Evolutionary conservation across 2,329 filamentous ascomycete species (phyloP), one percentile per base, ranked within the genome.

Genomic region (Fusarium sp.): DNA sequence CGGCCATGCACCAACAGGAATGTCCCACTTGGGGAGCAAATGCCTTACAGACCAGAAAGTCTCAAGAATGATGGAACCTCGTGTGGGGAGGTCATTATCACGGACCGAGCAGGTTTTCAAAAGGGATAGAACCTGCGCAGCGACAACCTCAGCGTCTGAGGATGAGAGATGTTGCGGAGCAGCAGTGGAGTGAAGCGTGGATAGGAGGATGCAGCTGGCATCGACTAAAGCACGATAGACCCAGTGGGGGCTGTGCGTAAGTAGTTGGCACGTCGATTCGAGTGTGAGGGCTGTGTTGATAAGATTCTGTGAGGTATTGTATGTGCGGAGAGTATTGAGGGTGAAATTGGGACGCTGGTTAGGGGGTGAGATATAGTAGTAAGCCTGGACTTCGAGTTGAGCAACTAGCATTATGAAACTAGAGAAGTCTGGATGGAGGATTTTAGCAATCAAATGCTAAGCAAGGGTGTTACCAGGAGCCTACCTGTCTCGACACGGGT

Each of bases 331-430:
- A 30, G 86, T 78, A 74, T 87, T 85, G 55, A 85, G 81, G 66
- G 83, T 84, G 62, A 87, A 81, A 18, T 77, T 71, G 26, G 78
- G 75, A 79, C 81, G 45, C 82, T 77, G 70, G 78, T 82, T 68
- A 80, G 84, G 81, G 1, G 83, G 81, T 7, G 85, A 85, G 70
- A 85, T 82, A 73, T 89, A 86, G 80, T 89, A 89, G 78, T 86
- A 88, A 3, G 82, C 79, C 70, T 89, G 87, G 14, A 89, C 83
- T 63, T 89, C 87, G n/a, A 88, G 82, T 28, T 85, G 83, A 3
- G 87, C 84, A 1, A 86, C 82, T 8, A 89, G 78, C 14, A 87
- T 79, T 55, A 86, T 85, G 74, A 89, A 87, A 22, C 84, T 81
- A 59, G 87, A 85, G 28, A 87, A 78, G 44, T 88, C 87, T 87